These are phyloP conservation scores for Parsonsia alboflavescens DNA, from an alignment of 257 asterid genomes.

Conservation along the genomic window DNA sequence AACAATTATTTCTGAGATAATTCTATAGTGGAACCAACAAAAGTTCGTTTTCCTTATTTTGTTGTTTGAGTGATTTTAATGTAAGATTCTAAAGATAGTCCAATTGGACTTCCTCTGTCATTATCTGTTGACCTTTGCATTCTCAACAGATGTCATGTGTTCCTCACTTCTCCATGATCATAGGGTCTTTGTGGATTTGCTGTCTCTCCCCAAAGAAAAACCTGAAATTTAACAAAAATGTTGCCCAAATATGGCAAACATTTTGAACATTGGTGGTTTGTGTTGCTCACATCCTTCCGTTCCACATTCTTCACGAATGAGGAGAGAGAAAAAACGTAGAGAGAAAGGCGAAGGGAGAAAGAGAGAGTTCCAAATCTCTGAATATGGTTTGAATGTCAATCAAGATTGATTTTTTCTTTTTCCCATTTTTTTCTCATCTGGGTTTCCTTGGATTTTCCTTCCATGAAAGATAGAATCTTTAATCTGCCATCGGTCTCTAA, in stretches of 20 bases:
- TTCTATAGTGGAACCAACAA: background rate
- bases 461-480: constrained; percentile 5
- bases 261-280: constrained; percentile 20
- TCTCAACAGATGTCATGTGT: constrained; percentile 16
- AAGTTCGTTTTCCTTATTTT: no score
- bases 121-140: constrained; percentile 4
- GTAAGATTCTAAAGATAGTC: background rate
- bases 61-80: background rate
- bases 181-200: constrained; percentile 29
- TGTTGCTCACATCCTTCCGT: constrained; percentile 17
- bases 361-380: constrained; percentile 7
- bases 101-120: background rate
- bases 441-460: constrained; percentile 7
- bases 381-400: constrained; percentile 24
- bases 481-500: constrained; percentile 11
- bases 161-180: constrained; percentile 21
- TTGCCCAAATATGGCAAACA: constrained; percentile 8
- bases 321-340: constrained; percentile 11
- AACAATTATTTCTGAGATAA: background rate
- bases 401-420: background rate
- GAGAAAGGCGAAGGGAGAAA: constrained; percentile 4
- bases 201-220: constrained; percentile 4
- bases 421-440: constrained; percentile 11
- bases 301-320: constrained; percentile 14
- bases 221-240: constrained; percentile 12